phyloP scores from a whole-genome alignment of 805 yeast genomes.

The Wickerhamomyces kurtzmanii region DNA sequence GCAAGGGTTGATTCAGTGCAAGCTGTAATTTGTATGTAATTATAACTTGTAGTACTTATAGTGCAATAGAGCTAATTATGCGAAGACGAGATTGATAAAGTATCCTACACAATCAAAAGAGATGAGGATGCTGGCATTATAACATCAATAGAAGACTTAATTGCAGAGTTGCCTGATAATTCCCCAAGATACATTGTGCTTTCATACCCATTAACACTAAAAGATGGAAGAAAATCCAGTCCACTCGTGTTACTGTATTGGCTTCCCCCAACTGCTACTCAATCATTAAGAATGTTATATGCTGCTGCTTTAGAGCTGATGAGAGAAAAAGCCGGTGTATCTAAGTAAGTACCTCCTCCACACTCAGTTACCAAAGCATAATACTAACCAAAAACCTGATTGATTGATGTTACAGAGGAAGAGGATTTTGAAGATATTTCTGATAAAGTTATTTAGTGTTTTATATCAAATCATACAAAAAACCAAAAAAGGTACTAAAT shows the following conservation, averaged over 20 bases:
- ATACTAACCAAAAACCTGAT: slow-evolving; percentile 21
- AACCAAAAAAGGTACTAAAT: no score
- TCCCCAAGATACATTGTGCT: slow-evolving; percentile 67
- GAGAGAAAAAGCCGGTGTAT: slow-evolving; percentile 41
- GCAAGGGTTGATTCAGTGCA: slow-evolving; percentile 53
- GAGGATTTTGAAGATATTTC: slow-evolving; percentile 61
- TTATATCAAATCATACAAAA: no score
- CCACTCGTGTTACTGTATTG: slow-evolving; percentile 82
- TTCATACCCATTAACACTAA: slow-evolving; percentile 61
- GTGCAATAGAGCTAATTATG: no score
- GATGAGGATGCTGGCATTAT: slow-evolving; percentile 39
- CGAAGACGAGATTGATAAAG: slow-evolving; percentile 48
- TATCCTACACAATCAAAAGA: slow-evolving; percentile 37
- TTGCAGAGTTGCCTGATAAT: slow-evolving; percentile 75
- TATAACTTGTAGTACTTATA: no score
- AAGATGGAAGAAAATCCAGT: slow-evolving; percentile 63
- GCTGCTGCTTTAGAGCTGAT: slow-evolving; percentile 85
- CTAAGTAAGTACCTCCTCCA: slow-evolving; percentile 14
- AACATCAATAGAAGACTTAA: slow-evolving; percentile 46
- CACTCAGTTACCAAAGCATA: slow-evolving; percentile 11
- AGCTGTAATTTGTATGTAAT: slow-evolving; percentile 48
- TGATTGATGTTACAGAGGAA: slow-evolving; percentile 54
- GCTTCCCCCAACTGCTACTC: slow-evolving; percentile 81
- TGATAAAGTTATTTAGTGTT: slow-evolving; percentile 13
- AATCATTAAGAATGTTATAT: slow-evolving; percentile 74